Evolutionary conservation across 2,329 filamentous ascomycete genomes (phyloP), one percentile per base, ranked within the genome.

Genomic region (Fusarium concolor): DNA sequence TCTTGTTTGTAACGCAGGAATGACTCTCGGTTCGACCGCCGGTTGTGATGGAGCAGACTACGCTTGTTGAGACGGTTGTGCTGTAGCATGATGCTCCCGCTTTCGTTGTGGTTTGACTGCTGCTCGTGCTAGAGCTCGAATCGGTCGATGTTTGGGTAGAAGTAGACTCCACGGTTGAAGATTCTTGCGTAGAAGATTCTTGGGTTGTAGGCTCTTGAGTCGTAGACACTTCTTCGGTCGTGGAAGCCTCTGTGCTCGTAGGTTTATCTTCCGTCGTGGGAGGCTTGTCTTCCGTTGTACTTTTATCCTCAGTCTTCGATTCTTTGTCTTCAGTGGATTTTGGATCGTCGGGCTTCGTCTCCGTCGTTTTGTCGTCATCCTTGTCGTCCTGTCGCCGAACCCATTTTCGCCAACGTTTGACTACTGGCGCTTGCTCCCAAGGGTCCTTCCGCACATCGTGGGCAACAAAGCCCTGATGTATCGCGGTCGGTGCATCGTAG

Each of bases 71-170:
- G 7, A 65, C 44, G 0, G 55, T 60, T 31, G 62, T 65, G 35
- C 61, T 65, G 35, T 61, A 61, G 33, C 62, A 65, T 1, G 62
- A 65, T 4, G 47, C 62, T 4, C 62, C 62, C 4, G 28, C 38
- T 3, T 46, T 28, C 5, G 56, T 33, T 3, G 61, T 41, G 0
- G 61, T 37, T 0, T 37, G 2, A 3, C 44, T 65, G 20, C 33
- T 60, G 33, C 26, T 59, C 8, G 29, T 12, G 3, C 3, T 31
- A 1, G 47, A 61, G 5, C 22, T 61, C 0, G 55, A 17, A 5
- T 35, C 29, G 17, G 20, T 62, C 6, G 60, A 60, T 26, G 22
- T 20, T 26, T 39, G 11, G 10, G 41, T 59, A 0, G 62, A 65
- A 5, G 61, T 44, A 18, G 44, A 49, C 3, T 52, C 17, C 7